Percentiles rank a stretch among this genome's conserved stretches.
phyloP scores from a whole-genome alignment of 495 filamentous ascomycete species.

The Hypomontagnella submonticulosa region DNA sequence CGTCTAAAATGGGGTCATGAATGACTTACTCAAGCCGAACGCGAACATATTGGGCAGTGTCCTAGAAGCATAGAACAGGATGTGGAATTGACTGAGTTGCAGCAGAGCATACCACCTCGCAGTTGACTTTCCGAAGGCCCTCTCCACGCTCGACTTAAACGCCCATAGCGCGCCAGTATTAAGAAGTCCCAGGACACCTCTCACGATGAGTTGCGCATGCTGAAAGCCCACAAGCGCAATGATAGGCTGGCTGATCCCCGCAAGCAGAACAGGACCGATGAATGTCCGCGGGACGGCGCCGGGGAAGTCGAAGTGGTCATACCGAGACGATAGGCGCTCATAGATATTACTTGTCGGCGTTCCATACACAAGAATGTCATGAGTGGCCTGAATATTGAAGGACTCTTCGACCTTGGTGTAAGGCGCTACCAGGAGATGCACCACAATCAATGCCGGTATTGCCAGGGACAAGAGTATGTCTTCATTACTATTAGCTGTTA shows the following conservation, averaged over 20 bases:
- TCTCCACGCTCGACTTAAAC: conserved; percentile 71
- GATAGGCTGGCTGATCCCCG: conserved; percentile 73
- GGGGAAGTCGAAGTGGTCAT: conserved; percentile 93
- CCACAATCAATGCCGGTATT: conserved; percentile 72
- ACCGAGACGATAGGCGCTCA: conserved; percentile 64
- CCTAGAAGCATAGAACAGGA: conserved; percentile 92
- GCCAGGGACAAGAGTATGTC: conserved; percentile 64
- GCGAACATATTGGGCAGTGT: conserved; percentile 98
- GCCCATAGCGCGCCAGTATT: conserved; percentile 75
- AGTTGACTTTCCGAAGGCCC: conserved; percentile 73
- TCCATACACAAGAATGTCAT: conserved; percentile 87
- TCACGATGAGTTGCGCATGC: conserved; percentile 66
- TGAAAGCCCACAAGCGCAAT: conserved; percentile 59
- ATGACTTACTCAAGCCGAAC: conserved; percentile 76
- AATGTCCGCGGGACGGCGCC: conserved; percentile 93
- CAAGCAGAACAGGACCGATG: conserved; percentile 78
- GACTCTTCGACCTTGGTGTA: conserved; percentile 99
- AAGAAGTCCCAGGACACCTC: conserved; percentile 80
- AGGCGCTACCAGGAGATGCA: conserved; percentile 82
- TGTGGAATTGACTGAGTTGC: conserved; percentile 89
- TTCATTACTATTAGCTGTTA: conserved; percentile 43
- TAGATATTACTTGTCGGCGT: conserved; percentile 68
- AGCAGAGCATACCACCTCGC: conserved; percentile 86
- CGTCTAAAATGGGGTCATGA: neutral
- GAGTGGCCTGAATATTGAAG: conserved; percentile 95